Conservation (phyloP, 1,284 basidiomycete species). For the Fomes fomentarius region DNA sequence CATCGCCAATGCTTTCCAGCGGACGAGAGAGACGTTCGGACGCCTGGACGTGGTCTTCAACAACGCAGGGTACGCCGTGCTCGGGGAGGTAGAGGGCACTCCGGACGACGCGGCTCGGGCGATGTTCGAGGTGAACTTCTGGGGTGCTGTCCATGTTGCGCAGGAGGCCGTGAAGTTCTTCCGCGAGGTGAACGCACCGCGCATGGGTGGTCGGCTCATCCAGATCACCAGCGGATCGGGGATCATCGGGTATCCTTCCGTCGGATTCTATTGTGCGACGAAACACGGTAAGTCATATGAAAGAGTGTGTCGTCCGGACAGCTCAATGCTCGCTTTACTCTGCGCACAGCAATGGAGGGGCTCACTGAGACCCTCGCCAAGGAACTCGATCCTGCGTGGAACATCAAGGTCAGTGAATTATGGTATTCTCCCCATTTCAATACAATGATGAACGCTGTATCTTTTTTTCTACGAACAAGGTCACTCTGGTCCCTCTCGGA, state of each 20-base stretch:
- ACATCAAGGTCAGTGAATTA: conserved; percentile 38
- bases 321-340: too few relatives aligned
- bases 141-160: conserved; percentile 29
- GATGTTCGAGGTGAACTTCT: conserved; percentile 31
- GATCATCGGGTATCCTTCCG: conserved; percentile 24
- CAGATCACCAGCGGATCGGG: conserved; percentile 35
- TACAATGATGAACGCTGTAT: too few relatives aligned
- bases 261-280: conserved; percentile 38
- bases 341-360: conserved; percentile 32
- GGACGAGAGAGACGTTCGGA: conserved; percentile 39
- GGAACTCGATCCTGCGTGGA: conserved; percentile 44
- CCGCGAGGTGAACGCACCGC: conserved; percentile 33
- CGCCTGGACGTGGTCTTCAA: conserved; percentile 47
- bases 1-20: conserved; percentile 37
- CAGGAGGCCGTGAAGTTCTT: conserved; percentile 26
- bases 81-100: conserved; percentile 34
- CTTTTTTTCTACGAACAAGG: too few relatives aligned
- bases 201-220: conserved; percentile 37
- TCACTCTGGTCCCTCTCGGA: conserved; percentile 14
- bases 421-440: too few relatives aligned
- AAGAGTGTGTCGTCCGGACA: background rate
- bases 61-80: conserved; percentile 39
- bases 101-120: conserved; percentile 25
- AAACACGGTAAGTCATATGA: conserved; percentile 31
- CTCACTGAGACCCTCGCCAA: conserved; percentile 35